Conservation (phyloP, 1,139 yeast genomes). For the Candida sp. region DNA sequence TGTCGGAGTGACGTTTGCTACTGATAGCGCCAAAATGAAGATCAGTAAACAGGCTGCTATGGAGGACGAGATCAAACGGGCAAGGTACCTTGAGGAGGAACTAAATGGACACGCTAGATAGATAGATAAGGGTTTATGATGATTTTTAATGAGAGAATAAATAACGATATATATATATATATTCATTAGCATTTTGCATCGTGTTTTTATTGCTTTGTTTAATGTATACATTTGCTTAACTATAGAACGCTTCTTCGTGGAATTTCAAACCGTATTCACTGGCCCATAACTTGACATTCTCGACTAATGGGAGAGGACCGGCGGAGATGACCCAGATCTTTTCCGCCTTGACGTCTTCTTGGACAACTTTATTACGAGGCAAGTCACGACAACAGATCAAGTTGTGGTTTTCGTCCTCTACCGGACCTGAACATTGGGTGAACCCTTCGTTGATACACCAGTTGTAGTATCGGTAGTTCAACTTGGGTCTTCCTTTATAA, state of each 20-base stretch:
- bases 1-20: slow-evolving; percentile 41
- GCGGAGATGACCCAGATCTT: slow-evolving; percentile 90
- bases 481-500: slow-evolving; percentile 47
- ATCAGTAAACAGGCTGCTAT: slow-evolving; percentile 40
- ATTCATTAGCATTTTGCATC: neutral
- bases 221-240: slow-evolving; percentile 27
- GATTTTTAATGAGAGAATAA: neutral
- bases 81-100: slow-evolving; percentile 24
- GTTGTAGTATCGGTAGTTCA: slow-evolving; percentile 45
- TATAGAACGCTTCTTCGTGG: slow-evolving; percentile 84
- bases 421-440: slow-evolving; percentile 54
- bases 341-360: slow-evolving; percentile 38
- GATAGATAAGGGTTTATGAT: neutral
- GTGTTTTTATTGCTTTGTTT: neutral
- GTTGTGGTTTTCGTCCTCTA: slow-evolving; percentile 34
- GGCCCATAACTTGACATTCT: slow-evolving; percentile 84
- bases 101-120: slow-evolving; percentile 9
- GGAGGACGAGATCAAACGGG: slow-evolving; percentile 41
- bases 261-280: slow-evolving; percentile 80
- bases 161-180: neutral
- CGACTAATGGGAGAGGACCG: slow-evolving; percentile 81
- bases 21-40: slow-evolving; percentile 40
- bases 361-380: slow-evolving; percentile 34
- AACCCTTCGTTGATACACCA: slow-evolving; percentile 55
- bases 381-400: slow-evolving; percentile 48